Base-by-base conservation (phyloP, 2,329 filamentous ascomycete genomes). In the Colletotrichum lini region DNA sequence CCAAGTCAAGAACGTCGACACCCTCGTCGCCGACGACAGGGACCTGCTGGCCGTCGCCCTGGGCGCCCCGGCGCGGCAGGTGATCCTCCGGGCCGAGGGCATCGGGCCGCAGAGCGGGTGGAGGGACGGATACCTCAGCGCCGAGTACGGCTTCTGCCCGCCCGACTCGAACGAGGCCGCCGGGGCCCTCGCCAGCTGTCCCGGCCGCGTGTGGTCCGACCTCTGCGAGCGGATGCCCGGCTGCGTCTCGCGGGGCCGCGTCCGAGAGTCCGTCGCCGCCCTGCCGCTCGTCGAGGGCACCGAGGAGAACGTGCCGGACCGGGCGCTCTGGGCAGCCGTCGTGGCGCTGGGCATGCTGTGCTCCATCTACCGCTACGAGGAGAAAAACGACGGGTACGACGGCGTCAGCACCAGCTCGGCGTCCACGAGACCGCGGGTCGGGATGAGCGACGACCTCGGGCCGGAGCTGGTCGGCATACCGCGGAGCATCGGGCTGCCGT, bases 161-260 rank as follows among this genome's bases (percentile, higher is more conserved):
- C 82, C 83, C 1, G 86, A 88, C 71, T 84, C 86, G 15, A 84
- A 86, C 71, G 86, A 86, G 67, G 80, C 86, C 0, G 82, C 82
- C 1, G 84, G 82, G 4, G 86, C 84, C 6, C 79, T 84, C 18
- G 84, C 82, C 40, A 83, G 80, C 71, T 87, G 85, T 0, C 85
- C 86, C 0, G 86, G 87, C 0, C 79, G 86, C n/a, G 82, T 88
- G 18, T 89, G 87, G 87, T 85, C 84, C 4, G 86, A 88, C 71
- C 80, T 88, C 0, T 87, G 84, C 67, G 85, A 87, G 75, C 79
- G 86, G 2, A 88, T 88, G 83, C 86, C 86, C 0, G 87, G 86
- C 0, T 86, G 85, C 56, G 82, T 86, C 2, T 82, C 85, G 1
- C 78, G 86, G 59, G 86, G 87, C 1, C 82, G 85, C n/a, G 85